Conservation (phyloP, 306 rosid species). For the Rosa persica region DNA sequence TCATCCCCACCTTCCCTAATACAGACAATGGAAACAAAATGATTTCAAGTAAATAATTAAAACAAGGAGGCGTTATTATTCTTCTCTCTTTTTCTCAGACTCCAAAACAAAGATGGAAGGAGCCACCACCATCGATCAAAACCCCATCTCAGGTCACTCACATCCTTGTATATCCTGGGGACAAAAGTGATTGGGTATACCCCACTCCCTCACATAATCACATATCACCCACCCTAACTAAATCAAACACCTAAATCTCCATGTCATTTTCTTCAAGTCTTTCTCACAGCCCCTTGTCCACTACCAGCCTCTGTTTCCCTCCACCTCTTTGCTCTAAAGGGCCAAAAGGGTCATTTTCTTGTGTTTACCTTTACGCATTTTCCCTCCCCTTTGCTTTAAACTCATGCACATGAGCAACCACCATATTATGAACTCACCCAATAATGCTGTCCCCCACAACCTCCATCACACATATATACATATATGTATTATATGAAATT, state of each 20-base stretch:
- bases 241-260: slow-evolving; percentile 18
- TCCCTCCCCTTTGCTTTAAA: slow-evolving; percentile 15
- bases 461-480: slow-evolving; percentile 16
- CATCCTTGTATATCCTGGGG: slow-evolving; percentile 21
- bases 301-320: slow-evolving; percentile 21
- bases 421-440: slow-evolving; percentile 27
- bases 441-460: slow-evolving; percentile 41
- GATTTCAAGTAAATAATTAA: slow-evolving; percentile 18
- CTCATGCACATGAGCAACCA: slow-evolving; percentile 39
- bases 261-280: slow-evolving; percentile 32
- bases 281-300: slow-evolving; percentile 34
- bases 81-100: not conserved
- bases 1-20: slow-evolving; percentile 5
- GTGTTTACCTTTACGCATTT: slow-evolving; percentile 22
- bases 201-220: slow-evolving; percentile 15
- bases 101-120: not conserved
- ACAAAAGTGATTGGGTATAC: slow-evolving; percentile 27
- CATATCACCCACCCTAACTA: slow-evolving; percentile 3
- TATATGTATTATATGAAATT: slow-evolving; percentile 2
- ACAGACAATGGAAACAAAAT: slow-evolving; percentile 9
- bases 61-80: not conserved
- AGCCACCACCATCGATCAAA: slow-evolving; percentile 15
- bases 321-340: not conserved
- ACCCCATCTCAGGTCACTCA: slow-evolving; percentile 23
- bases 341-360: not conserved